Evolutionary conservation across 495 filamentous ascomycete species (phyloP), one percentile per base, ranked within the genome.

Genomic region (Lichina pygmaea): DNA sequence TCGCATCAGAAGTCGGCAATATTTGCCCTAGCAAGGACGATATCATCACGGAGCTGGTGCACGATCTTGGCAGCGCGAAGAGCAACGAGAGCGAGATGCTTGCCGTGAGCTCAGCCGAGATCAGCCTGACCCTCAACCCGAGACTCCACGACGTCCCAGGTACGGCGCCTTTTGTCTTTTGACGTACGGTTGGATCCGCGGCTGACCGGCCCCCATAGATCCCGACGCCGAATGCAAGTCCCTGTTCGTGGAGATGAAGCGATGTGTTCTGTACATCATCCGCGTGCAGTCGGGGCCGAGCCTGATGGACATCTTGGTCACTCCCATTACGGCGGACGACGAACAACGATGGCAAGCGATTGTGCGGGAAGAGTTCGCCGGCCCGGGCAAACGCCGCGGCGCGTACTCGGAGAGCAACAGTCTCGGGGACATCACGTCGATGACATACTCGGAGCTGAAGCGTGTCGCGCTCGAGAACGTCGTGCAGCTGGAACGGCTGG

Each of bases 191-290:
- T 50, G 36, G 13, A 39, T 39, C 50, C 32, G 24, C 24, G 24
- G 24, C 24, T 33, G 17, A 13, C 13, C 31, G 24, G 24, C 24
- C 24, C 24, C 24, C 24, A 24, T 46, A 62, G 89, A 95, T 55
- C 86, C 91, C 8, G 85, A 94, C 52, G 84, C 80, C 5, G 80
- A 89, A 42, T 62, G 89, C 40, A 93, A 93, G 56, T 71, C 85
- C 4, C 63, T 99, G 8, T 91, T 94, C 55, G 93, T 93, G 73
- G 89, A 95, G 61, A 94, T 91, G 3, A 99, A 99, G 58, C 72
- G 89, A 48, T 93, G 89, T 58, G 77, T 99, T 46, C 67, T 99
- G 46, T 99, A 95, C 59, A 93, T 99, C 56, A 95, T 99, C 53
- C 76, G 89, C 41, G 79, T 99, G 13, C 89, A 99, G 58, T 78